These are phyloP conservation scores for Venturia effusa DNA, from an alignment of 2,329 filamentous ascomycete genomes.

Conservation along the genomic window DNA sequence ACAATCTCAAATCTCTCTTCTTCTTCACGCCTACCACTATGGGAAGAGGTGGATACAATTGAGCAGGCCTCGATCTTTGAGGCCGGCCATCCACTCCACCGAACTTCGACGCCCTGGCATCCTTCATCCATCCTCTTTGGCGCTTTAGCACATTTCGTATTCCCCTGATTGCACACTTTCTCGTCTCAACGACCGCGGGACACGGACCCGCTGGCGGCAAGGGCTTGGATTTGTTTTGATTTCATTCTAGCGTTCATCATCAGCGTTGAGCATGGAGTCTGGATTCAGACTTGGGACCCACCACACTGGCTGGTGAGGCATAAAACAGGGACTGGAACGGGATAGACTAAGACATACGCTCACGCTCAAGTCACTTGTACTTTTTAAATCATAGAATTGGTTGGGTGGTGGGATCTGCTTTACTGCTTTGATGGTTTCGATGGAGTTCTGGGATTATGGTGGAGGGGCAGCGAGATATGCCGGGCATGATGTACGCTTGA, in stretches of 20 bases:
- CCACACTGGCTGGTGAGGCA: not conserved
- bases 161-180: not conserved
- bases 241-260: not conserved
- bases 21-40: not conserved
- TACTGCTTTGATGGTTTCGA: not conserved
- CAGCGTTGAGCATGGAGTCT: not conserved
- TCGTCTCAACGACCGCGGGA: not conserved
- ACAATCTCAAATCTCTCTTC: not conserved
- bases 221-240: not conserved
- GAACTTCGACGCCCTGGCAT: not conserved
- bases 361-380: not conserved
- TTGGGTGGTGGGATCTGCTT: not conserved
- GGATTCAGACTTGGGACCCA: not conserved
- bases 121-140: not conserved
- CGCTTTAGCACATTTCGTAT: not conserved
- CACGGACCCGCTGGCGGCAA: not conserved
- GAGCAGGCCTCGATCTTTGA: not conserved
- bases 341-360: not conserved
- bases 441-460: not conserved
- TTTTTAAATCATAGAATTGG: not conserved
- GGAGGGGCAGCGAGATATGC: not conserved
- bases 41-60: slow-evolving; percentile 4
- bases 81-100: not conserved
- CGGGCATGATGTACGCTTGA: too few relatives aligned
- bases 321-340: not conserved